Base-by-base conservation (phyloP, 192 early-diverging fungal species). In the Geranomyces variabilis region DNA sequence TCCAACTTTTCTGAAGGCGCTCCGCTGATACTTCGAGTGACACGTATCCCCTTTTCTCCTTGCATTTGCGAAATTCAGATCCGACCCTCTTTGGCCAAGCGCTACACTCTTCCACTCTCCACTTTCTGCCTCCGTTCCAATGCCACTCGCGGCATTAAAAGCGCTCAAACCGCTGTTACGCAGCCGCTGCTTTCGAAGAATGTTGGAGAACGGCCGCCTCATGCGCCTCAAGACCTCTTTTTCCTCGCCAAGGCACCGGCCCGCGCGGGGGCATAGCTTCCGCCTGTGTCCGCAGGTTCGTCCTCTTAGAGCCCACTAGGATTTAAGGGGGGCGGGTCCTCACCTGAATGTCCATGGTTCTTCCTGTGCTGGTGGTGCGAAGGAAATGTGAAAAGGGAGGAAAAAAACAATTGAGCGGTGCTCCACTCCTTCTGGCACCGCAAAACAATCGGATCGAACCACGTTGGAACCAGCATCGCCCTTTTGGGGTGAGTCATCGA, bases 261-360 rank as follows among this genome's bases (percentile, higher is more conserved):
- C 10, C 19, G 46, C 19, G 12, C 46, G 19, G 12, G 12, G 19
- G 46, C 46, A 47, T 47, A 47, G 46, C 46, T 47, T 19, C 46
- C 46, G 46, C 46, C 46, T 19, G 46, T 47, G 10, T 47, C 46
- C 12, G 19, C 12, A 47, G 12, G 12, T 10, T 19, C 24, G 51
- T n/a, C 24, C 24, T 53, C n/a, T n/a, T n/a, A n/a, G n/a, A n/a
- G n/a, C n/a, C n/a, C n/a, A n/a, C n/a, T n/a, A n/a, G n/a, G n/a
- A n/a, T n/a, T n/a, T n/a, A n/a, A n/a, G n/a, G n/a, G n/a, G n/a
- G n/a, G n/a, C 19, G 51, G 3, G 24, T 53, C 19, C 51, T n/a
- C 19, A 53, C 51, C 51, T 53, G 51, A 24, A 53, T 53, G 24
- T 53, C 51, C 51, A 53, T 53, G n/a, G 51, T 53, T 53, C 51